Conservation (phyloP, 2,329 filamentous ascomycete species). For the Aspergillus sp. region DNA sequence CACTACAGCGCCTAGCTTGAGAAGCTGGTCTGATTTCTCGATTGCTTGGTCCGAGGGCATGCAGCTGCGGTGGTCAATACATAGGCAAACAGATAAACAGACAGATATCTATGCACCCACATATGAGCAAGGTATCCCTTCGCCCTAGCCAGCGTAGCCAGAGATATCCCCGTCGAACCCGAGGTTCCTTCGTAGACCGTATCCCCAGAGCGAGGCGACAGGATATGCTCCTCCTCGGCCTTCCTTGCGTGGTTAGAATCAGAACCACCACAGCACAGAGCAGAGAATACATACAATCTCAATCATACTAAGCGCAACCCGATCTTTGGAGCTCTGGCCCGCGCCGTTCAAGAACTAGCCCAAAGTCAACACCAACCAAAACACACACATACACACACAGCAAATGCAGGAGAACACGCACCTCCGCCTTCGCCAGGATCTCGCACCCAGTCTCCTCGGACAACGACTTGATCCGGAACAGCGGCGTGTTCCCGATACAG, state of each 20-base stretch:
- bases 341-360: slow-evolving; percentile 77
- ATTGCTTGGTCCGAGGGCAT: slow-evolving; percentile 87
- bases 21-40: slow-evolving; percentile 83
- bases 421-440: slow-evolving; percentile 87
- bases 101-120: slow-evolving; percentile 29
- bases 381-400: no score
- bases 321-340: slow-evolving; percentile 87
- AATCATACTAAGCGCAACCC: slow-evolving; percentile 88
- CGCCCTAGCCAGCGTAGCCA: slow-evolving; percentile 80
- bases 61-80: slow-evolving; percentile 42
- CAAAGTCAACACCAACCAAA: no score
- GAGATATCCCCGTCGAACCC: slow-evolving; percentile 88
- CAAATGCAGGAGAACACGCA: slow-evolving; percentile 18
- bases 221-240: slow-evolving; percentile 67
- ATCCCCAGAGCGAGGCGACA: slow-evolving; percentile 74
- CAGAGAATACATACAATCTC: slow-evolving; percentile 37
- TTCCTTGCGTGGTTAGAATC: slow-evolving; percentile 19
- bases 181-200: slow-evolving; percentile 97
- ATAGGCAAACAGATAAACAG: slow-evolving; percentile 1
- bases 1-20: slow-evolving; percentile 84
- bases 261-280: no score
- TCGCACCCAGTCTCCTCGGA: slow-evolving; percentile 78
- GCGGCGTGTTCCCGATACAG: slow-evolving; percentile 85
- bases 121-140: slow-evolving; percentile 89
- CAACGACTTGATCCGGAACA: slow-evolving; percentile 76